These are phyloP conservation scores for Fusarium liriodendri DNA, from an alignment of 2,329 filamentous ascomycete genomes.

Conservation along the genomic window DNA sequence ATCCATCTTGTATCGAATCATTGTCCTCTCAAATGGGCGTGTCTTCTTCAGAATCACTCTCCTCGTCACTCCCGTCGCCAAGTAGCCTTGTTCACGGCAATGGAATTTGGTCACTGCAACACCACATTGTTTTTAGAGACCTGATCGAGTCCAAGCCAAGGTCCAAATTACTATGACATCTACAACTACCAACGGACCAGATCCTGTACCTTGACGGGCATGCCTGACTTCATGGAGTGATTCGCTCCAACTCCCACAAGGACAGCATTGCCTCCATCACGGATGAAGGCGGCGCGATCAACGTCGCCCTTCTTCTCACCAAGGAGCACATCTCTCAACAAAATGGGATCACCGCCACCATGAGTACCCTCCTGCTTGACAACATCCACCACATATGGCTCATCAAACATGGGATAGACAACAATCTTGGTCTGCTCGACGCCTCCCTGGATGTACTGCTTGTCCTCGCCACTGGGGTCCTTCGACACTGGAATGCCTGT, in stretches of 20 bases:
- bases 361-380: constrained; percentile 64
- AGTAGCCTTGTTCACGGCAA: too few relatives aligned
- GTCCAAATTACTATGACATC: not conserved
- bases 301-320: constrained; percentile 62
- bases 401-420: constrained; percentile 65
- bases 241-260: constrained; percentile 71
- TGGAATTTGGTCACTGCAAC: too few relatives aligned
- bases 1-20: too few relatives aligned
- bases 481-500: constrained; percentile 64
- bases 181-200: constrained; percentile 30
- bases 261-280: constrained; percentile 69
- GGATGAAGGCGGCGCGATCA: constrained; percentile 65
- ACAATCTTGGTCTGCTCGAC: constrained; percentile 56
- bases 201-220: constrained; percentile 40
- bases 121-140: not conserved
- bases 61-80: too few relatives aligned
- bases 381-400: constrained; percentile 67
- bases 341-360: constrained; percentile 68
- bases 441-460: constrained; percentile 38
- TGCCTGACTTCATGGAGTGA: constrained; percentile 56
- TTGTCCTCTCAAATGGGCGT: too few relatives aligned
- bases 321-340: constrained; percentile 66
- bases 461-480: constrained; percentile 52
- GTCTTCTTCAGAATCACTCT: too few relatives aligned
- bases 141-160: not conserved